Conservation (phyloP, 352 stramenopile species). For the Phytophthora cactorum region DNA sequence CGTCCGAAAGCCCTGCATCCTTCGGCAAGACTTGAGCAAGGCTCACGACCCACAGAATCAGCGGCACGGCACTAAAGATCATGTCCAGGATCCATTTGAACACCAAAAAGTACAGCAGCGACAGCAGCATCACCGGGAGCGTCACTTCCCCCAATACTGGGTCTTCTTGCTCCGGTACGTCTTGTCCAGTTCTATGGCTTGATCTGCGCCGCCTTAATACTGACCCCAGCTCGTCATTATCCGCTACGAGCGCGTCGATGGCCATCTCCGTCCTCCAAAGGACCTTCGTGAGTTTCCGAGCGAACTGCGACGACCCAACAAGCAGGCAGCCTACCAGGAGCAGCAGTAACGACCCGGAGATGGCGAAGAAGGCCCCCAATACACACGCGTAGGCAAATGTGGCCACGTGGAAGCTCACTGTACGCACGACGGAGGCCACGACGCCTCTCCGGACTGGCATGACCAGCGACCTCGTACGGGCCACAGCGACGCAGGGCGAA, state of each 20-base stretch:
- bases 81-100: slow-evolving; percentile 73
- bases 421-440: slow-evolving; percentile 42
- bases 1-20: slow-evolving; percentile 12
- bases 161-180: neutral
- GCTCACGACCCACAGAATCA: slow-evolving; percentile 53
- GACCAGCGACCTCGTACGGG: slow-evolving; percentile 18
- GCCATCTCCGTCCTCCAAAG: slow-evolving; percentile 66
- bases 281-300: slow-evolving; percentile 49
- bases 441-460: slow-evolving; percentile 38
- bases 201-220: slow-evolving; percentile 5
- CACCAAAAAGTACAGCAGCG: slow-evolving; percentile 71
- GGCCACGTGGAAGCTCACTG: slow-evolving; percentile 66
- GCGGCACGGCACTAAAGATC: slow-evolving; percentile 55
- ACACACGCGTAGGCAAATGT: slow-evolving; percentile 48
- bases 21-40: slow-evolving; percentile 47
- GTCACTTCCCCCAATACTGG: slow-evolving; percentile 50
- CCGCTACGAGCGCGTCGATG: slow-evolving; percentile 46
- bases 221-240: slow-evolving; percentile 14
- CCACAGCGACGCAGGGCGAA: slow-evolving; percentile 2
- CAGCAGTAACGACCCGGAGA: slow-evolving; percentile 43
- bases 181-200: neutral
- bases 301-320: slow-evolving; percentile 51
- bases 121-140: slow-evolving; percentile 64
- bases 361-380: slow-evolving; percentile 41
- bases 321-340: slow-evolving; percentile 60